Evolutionary conservation across 1,284 basidiomycete genomes (phyloP).

Genomic region (Sanguinoderma infundibulare): DNA sequence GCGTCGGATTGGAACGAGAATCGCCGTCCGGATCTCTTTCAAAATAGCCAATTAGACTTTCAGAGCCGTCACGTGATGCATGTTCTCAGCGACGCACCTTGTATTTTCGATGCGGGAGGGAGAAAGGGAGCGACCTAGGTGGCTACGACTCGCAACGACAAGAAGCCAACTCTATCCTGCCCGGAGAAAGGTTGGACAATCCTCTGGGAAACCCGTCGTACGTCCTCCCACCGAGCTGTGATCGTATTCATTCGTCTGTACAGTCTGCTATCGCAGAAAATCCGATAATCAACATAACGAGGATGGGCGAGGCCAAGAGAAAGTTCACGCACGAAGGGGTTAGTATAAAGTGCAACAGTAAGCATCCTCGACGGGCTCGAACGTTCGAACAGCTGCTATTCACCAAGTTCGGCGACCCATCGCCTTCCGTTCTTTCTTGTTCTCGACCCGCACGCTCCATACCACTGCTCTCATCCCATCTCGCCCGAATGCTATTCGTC

Average conservation of each 20-base stretch:
- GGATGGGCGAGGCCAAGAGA: neutral
- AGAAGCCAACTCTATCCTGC: constrained; percentile 24
- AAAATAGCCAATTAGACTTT: constrained; percentile 29
- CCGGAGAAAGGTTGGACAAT: constrained; percentile 28
- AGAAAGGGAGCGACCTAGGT: constrained; percentile 11
- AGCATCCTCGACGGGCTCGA: neutral
- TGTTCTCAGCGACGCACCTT: constrained; percentile 18
- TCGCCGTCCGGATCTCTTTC: constrained; percentile 17
- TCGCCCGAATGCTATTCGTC: too few relatives aligned
- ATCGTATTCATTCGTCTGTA: constrained; percentile 20
- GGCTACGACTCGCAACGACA: constrained; percentile 7
- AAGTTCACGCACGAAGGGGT: neutral
- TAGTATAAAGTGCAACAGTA: neutral
- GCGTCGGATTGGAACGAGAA: constrained; percentile 14
- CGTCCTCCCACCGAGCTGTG: constrained; percentile 20
- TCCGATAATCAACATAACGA: constrained; percentile 25
- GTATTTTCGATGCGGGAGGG: constrained; percentile 2
- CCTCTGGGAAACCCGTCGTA: constrained; percentile 24
- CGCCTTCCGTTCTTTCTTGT: too few relatives aligned
- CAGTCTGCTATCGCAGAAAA: constrained; percentile 23
- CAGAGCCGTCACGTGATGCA: constrained; percentile 22
- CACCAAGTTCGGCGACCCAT: too few relatives aligned
- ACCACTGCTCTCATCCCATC: too few relatives aligned
- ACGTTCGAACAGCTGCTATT: neutral
- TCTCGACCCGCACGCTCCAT: too few relatives aligned